Evolutionary conservation across 2,329 filamentous ascomycete species (phyloP), one percentile per base, ranked within the genome.

Genomic region (Sclerotinia glacialis): DNA sequence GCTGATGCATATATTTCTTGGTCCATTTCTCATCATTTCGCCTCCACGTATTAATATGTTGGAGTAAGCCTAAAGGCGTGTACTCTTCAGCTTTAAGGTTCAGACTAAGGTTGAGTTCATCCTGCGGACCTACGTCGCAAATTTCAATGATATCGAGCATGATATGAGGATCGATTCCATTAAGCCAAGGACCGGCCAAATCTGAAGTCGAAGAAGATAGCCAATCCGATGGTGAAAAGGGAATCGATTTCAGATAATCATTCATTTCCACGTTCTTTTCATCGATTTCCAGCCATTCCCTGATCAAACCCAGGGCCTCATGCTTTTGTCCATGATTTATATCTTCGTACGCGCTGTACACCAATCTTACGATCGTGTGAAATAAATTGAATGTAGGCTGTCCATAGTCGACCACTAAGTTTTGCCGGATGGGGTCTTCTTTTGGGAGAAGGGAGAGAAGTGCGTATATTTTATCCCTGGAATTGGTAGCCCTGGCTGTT

Each of bases 401-500:
- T 23, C 23, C 50, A n/a, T 64, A 64, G 16, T 64, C 61, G 8
- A 64, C 44, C 7, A 26, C 14, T 5, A 64, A 7, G 14, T 55
- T 42, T 34, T 55, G 47, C n/a, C 61, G 61, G 34, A 55, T 34
- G 26, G 42, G 11, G 23, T 64, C 49, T 2, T 64, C 47, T 28
- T 55, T 28, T n/a, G 61, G 50, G 16, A 55, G 23, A 26, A 64
- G 61, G 16, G 61, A 55, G 50, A 64, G 61, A n/a, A 64, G 61
- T 9, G 61, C 61, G n/a, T 64, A 64, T 18, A 64, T 46, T 8
- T 64, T 64, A 23, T 64, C 61, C 9, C 61, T 40, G 9, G 50
- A 23, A n/a, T 64, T 46, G 26, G 47, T 64, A 42, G 47, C 46
- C 8, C 49, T 61, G 12, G 58, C 44, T 18, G 28, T 49, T 18